These are phyloP conservation scores for Malania oleifera DNA, from an alignment of 164 flowering plant genomes.

Conservation along the genomic window DNA sequence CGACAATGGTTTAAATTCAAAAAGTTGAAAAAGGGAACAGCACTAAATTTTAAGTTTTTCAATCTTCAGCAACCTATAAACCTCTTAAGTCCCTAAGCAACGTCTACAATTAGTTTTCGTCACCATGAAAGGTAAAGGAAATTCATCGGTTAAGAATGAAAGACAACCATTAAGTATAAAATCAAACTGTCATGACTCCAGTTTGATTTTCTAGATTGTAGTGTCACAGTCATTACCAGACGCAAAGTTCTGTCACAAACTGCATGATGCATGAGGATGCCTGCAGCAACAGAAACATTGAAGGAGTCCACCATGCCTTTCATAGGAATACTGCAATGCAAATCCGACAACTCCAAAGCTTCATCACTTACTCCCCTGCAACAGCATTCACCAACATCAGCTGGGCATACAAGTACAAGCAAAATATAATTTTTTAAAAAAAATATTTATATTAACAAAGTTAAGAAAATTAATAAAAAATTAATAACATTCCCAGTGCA, in stretches of 20 bases:
- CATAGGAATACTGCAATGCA: slow-evolving; percentile 90
- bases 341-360: slow-evolving; percentile 74
- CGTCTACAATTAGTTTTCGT: too few relatives aligned
- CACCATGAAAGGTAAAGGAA: too few relatives aligned
- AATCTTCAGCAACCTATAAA: too few relatives aligned
- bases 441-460: too few relatives aligned
- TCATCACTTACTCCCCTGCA: slow-evolving; percentile 88
- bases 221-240: slow-evolving; percentile 41
- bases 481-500: too few relatives aligned
- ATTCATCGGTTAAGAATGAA: neutral
- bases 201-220: neutral
- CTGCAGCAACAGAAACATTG: slow-evolving; percentile 97
- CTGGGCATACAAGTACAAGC: neutral
- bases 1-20: too few relatives aligned
- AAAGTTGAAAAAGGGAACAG: too few relatives aligned
- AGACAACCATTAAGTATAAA: neutral
- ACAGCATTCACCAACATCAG: slow-evolving; percentile 9
- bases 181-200: neutral
- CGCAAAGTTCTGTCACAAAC: slow-evolving; percentile 78
- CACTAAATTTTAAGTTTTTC: too few relatives aligned
- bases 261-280: slow-evolving; percentile 95
- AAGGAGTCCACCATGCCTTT: slow-evolving; percentile 98
- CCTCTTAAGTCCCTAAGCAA: too few relatives aligned
- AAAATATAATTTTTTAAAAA: slow-evolving; percentile 1
- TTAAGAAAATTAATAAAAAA: too few relatives aligned